Evolutionary conservation across 1,139 yeast species (phyloP).

Genomic region (Meyerozyma guilliermondii): DNA sequence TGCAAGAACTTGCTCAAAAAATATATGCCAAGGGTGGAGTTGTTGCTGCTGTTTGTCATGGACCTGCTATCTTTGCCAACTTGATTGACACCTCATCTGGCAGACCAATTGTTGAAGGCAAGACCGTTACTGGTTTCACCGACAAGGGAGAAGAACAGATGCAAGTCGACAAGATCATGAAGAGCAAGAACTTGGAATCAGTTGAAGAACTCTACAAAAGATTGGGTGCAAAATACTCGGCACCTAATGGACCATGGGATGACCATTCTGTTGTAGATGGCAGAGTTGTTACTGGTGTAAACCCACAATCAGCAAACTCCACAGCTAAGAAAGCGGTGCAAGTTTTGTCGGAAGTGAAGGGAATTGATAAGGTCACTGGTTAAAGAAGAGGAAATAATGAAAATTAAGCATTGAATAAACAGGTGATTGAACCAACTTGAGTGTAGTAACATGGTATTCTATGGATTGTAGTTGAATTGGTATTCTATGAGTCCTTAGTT

Average conservation of each 20-base stretch:
- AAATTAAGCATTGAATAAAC: too few relatives aligned
- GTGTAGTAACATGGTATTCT: too few relatives aligned
- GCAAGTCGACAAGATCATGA: constrained; percentile 30
- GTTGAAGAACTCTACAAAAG: constrained; percentile 29
- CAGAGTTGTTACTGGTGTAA: constrained; percentile 54
- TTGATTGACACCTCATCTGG: constrained; percentile 40
- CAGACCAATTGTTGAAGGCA: constrained; percentile 44
- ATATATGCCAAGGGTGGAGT: constrained; percentile 50
- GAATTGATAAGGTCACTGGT: neutral
- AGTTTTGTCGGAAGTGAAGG: constrained; percentile 5
- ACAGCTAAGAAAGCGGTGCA: constrained; percentile 34
- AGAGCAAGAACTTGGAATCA: constrained; percentile 26
- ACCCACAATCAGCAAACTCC: constrained; percentile 55
- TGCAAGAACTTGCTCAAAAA: constrained; percentile 40
- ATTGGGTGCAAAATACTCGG: constrained; percentile 39
- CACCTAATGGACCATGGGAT: constrained; percentile 50
- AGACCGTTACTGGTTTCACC: constrained; percentile 57
- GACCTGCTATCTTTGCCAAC: constrained; percentile 51
- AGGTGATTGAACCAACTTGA: too few relatives aligned
- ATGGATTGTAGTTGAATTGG: too few relatives aligned
- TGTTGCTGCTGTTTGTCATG: constrained; percentile 64
- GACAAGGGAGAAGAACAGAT: constrained; percentile 46
- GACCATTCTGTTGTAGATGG: constrained; percentile 49
- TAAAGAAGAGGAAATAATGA: too few relatives aligned
- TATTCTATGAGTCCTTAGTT: too few relatives aligned